Evolutionary conservation across 2,329 filamentous ascomycete genomes (phyloP).

Genomic region (Sclerotinia nivalis): DNA sequence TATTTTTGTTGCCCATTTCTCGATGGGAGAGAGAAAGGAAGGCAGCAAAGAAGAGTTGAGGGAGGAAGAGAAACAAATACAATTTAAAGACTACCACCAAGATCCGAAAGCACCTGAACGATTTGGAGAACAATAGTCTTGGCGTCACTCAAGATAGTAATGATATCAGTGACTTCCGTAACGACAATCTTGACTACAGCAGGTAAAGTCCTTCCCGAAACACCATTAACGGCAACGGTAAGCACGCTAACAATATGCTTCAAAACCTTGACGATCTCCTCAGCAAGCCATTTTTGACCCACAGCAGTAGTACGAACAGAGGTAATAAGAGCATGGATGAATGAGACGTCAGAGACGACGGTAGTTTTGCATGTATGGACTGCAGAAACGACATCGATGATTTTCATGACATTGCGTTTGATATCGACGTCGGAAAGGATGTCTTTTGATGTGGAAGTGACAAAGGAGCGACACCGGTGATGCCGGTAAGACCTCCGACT

Average conservation of each 20-base stretch:
- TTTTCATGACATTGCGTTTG: not conserved
- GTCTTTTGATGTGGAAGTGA: not conserved
- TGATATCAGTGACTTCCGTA: not conserved
- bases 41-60: too few species aligned
- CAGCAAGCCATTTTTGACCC: not conserved
- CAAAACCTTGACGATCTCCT: slow-evolving; percentile 2
- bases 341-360: not conserved
- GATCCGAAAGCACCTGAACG: not conserved
- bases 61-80: not conserved
- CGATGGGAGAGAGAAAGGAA: too few species aligned
- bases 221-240: not conserved
- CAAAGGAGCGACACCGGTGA: not conserved
- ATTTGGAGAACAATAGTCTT: not conserved
- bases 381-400: not conserved
- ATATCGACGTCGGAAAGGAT: too few species aligned
- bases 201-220: not conserved
- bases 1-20: not conserved
- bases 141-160: not conserved
- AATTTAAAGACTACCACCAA: not conserved
- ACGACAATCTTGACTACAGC: not conserved
- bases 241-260: not conserved
- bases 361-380: not conserved
- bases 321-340: not conserved
- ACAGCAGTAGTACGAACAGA: not conserved
- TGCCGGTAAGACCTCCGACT: not conserved